Percentiles rank a stretch among this genome's conserved stretches.
Conservation (phyloP, 2,329 filamentous ascomycete genomes). For the Xylariaceae sp. region DNA sequence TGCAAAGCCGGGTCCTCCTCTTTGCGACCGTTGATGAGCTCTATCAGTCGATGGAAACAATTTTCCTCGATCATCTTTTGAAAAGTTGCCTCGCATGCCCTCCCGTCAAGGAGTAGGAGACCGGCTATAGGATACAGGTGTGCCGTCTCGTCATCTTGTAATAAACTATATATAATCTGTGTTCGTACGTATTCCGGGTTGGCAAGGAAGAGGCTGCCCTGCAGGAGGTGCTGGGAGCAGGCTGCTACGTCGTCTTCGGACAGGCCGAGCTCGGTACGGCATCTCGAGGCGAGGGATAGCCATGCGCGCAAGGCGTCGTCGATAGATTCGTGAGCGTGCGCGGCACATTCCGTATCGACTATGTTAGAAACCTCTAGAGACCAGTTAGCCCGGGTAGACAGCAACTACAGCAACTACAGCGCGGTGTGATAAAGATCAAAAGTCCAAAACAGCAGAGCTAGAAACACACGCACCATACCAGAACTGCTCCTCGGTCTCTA, state of each 20-base stretch:
- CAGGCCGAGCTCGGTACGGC: slow-evolving; percentile 70
- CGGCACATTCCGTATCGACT: slow-evolving; percentile 42
- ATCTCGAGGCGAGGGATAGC: slow-evolving; percentile 70
- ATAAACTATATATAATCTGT: slow-evolving; percentile 86
- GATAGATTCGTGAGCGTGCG: slow-evolving; percentile 54
- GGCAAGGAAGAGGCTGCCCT: slow-evolving; percentile 66
- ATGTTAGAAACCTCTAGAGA: slow-evolving; percentile 45
- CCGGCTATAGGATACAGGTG: slow-evolving; percentile 79
- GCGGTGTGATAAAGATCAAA: background rate
- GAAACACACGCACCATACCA: slow-evolving; percentile 67
- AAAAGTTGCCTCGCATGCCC: slow-evolving; percentile 71
- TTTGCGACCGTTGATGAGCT: slow-evolving; percentile 66
- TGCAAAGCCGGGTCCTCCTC: slow-evolving; percentile 69
- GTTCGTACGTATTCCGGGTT: slow-evolving; percentile 84
- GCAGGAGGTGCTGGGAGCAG: slow-evolving; percentile 75
- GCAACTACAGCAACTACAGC: background rate
- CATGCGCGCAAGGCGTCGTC: slow-evolving; percentile 84
- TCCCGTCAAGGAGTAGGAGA: slow-evolving; percentile 83
- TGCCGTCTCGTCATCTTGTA: slow-evolving; percentile 80
- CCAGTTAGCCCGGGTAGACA: slow-evolving; percentile 1
- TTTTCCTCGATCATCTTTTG: slow-evolving; percentile 83
- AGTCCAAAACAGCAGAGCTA: slow-evolving; percentile 8
- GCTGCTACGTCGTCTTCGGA: slow-evolving; percentile 74
- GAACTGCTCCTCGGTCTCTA: slow-evolving; percentile 80
- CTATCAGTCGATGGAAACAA: slow-evolving; percentile 77